A percentile compares a stretch with the other conserved stretches of the same genome.
phyloP scores from a whole-genome alignment of 1,284 basidiomycete genomes.

The Trichosporon sp. region DNA sequence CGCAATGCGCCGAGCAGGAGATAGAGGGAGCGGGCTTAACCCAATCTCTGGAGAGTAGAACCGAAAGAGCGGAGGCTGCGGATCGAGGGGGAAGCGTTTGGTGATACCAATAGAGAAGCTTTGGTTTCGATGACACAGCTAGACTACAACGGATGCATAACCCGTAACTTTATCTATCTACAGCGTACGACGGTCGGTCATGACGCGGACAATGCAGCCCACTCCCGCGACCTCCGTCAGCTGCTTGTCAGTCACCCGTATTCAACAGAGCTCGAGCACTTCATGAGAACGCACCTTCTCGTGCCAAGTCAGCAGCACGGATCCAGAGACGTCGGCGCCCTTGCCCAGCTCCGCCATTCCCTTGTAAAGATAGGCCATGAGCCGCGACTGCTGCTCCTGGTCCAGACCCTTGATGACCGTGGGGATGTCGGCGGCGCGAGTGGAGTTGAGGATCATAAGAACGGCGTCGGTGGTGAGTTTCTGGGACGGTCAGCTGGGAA shows the following conservation, averaged over 20 bases:
- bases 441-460: slow-evolving; percentile 91
- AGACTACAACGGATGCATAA: slow-evolving; percentile 20
- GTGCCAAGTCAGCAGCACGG: slow-evolving; percentile 89
- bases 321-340: slow-evolving; percentile 79
- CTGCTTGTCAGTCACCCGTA: slow-evolving; percentile 50
- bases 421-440: slow-evolving; percentile 83
- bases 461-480: slow-evolving; percentile 72
- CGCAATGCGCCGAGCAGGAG: background rate
- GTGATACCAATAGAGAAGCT: background rate
- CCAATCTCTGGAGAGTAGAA: background rate
- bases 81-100: background rate
- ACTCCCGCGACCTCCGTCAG: slow-evolving; percentile 91
- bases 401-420: slow-evolving; percentile 67
- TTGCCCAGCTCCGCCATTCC: slow-evolving; percentile 54
- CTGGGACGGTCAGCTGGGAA: slow-evolving; percentile 49
- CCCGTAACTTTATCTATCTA: slow-evolving; percentile 43
- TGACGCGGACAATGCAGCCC: slow-evolving; percentile 93
- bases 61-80: background rate
- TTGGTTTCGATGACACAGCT: background rate
- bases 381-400: slow-evolving; percentile 75
- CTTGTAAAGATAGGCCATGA: slow-evolving; percentile 99
- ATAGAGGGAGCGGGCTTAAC: background rate
- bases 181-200: slow-evolving; percentile 85
- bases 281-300: slow-evolving; percentile 67
- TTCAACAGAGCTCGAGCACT: background rate